Base-by-base conservation (phyloP, 2,329 filamentous ascomycete species). In the Phialocephala subalpina region DNA sequence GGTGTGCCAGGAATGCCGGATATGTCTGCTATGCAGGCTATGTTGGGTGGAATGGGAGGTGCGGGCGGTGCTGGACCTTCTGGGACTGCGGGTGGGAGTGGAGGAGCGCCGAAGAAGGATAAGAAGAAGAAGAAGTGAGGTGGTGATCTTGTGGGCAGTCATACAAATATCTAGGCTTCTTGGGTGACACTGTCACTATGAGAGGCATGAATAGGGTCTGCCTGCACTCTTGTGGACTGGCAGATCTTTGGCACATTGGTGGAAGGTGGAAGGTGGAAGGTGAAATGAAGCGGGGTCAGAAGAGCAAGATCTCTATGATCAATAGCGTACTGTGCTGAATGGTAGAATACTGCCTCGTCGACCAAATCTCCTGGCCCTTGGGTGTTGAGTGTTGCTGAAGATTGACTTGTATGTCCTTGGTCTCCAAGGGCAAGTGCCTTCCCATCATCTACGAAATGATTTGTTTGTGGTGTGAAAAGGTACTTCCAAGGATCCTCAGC, bases 1-100 rank as follows among this genome's bases (percentile, higher is more conserved):
- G 65, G 61, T 20, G 77, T 82, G 73, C 78, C 79, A 5, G 80
- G 80, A 4, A 73, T 72, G 75, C 73, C 68, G 58, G 79, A 82
- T 69, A 78, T 82, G 69, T 77, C 77, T 59, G 77, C 78, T 36
- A 82, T 86, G 79, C 82, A 85, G 65, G 82, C 82, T 7, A 86
- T 87, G 81, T 86, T 87, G 73, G 73, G 67, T 25, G 73, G 65
- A 6, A 72, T 71, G 16, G 74, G 71, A 11, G 67, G 77, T 18
- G 76, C 76, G 29, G 70, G 63, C 6, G 67, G 71, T 6, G 76
- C 79, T 58, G 63, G 60, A 40, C 63, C 40, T 18, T 58, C 42
- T 18, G 56, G 61, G 12, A 29, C 27, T 56, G 49, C 45, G 16
- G 58, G 45, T n/a, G 53, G 40, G 7, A 53, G 64, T 52, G 57